Evolutionary conservation across 148 eudicot genomes (phyloP).

Genomic region (Selenicereus undatus): DNA sequence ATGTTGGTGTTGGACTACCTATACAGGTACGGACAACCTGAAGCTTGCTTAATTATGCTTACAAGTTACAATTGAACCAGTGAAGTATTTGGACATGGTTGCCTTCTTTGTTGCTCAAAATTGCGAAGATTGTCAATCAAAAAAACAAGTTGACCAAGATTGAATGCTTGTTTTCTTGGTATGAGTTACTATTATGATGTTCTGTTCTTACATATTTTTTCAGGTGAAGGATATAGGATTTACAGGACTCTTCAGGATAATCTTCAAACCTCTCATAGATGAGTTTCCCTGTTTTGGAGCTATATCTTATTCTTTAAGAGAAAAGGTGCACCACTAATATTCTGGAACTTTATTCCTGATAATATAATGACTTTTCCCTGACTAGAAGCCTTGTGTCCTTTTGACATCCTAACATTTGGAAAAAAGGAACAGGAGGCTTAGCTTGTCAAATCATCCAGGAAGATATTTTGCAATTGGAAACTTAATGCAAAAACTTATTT

Average conservation of each 20-base stretch:
- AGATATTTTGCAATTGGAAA: background rate
- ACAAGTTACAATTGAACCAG: background rate
- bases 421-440: background rate
- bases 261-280: conserved; percentile 75
- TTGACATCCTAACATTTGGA: background rate
- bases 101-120: background rate
- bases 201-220: conserved; percentile 16
- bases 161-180: background rate
- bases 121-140: background rate
- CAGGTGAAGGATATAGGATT: conserved; percentile 80
- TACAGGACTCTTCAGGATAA: conserved; percentile 79
- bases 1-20: conserved; percentile 69
- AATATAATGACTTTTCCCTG: background rate
- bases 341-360: conserved; percentile 5
- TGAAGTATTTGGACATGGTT: background rate
- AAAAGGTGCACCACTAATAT: conserved; percentile 45
- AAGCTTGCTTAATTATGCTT: background rate
- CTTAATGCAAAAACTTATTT: background rate
- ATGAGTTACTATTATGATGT: background rate
- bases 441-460: background rate
- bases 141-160: no score
- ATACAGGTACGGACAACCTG: conserved; percentile 48
- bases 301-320: conserved; percentile 60
- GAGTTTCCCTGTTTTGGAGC: conserved; percentile 88
- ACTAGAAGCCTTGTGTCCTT: background rate